phyloP scores from a whole-genome alignment of 2,329 filamentous ascomycete species.

The Xylaria arbuscula region DNA sequence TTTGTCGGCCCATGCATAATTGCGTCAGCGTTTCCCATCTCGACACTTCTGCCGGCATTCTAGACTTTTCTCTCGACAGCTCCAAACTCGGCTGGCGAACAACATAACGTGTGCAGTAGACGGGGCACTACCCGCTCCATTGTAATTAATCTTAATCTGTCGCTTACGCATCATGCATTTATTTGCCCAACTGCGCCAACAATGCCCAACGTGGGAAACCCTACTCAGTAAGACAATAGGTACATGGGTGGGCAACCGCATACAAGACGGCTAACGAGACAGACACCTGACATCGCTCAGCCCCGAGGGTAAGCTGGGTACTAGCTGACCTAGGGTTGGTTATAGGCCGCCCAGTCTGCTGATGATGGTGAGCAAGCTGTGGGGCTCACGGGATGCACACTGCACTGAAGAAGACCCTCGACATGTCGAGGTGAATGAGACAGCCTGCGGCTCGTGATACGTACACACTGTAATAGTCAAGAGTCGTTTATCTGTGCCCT shows the following conservation, averaged over 20 bases:
- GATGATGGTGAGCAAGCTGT: constrained; percentile 16
- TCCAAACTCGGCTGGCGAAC: constrained; percentile 11
- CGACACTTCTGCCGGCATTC: constrained; percentile 4
- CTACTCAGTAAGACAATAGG: not conserved
- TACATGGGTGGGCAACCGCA: not conserved
- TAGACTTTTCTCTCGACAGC: constrained; percentile 15
- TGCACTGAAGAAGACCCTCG: not conserved
- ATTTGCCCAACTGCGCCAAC: constrained; percentile 18
- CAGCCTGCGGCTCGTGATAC: constrained; percentile 34
- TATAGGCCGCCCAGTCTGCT: not conserved
- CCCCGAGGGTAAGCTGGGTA: constrained; percentile 21
- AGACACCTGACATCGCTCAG: constrained; percentile 33
- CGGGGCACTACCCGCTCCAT: not conserved
- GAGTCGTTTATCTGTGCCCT: not conserved
- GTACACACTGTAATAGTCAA: not conserved
- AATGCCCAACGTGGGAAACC: constrained; percentile 19
- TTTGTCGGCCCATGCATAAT: constrained; percentile 35
- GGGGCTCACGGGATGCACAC: constrained; percentile 23
- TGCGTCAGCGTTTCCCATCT: constrained; percentile 37
- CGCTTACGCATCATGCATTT: not conserved
- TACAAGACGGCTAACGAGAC: constrained; percentile 20
- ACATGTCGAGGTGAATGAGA: constrained; percentile 25
- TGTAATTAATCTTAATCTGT: not conserved
- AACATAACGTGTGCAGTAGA: not conserved
- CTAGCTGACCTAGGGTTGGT: not conserved